Evolutionary conservation across 1,284 basidiomycete genomes (phyloP), one percentile per base, ranked within the genome.

Genomic region (Hemileia vastatrix): DNA sequence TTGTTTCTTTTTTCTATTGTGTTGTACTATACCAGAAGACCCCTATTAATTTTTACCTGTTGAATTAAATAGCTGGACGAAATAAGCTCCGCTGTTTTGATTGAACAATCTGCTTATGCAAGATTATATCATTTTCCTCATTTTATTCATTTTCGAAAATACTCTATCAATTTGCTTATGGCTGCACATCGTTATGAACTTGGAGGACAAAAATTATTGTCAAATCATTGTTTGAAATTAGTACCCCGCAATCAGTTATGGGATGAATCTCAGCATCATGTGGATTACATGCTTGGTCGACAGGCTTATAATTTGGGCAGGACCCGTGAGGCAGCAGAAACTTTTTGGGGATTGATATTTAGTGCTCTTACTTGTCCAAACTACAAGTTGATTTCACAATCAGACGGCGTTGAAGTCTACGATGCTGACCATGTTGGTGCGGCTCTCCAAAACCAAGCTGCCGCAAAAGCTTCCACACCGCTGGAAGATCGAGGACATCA

Each of bases 91-190:
- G 59, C 50, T 9, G 32, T 62, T 23, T 47, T 62, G 31, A 54
- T 54, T 33, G 59, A 62, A 24, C 52, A 62, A 55, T 45, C 52
- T 21, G 43, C 53, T n/a, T n/a, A n/a, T n/a, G n/a, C n/a, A n/a
- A n/a, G n/a, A n/a, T n/a, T n/a, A n/a, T n/a, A n/a, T n/a, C n/a
- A n/a, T n/a, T n/a, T n/a, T n/a, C n/a, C n/a, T 3, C 44, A 43
- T 6, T 44, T 54, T 13, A 36, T 55, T 0, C 44, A 52, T n/a
- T 32, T 47, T 13, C 52, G 59, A 1, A 52, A 55, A 43, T 24
- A 24, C 6, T 31, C 52, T 5, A 43, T 55, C 3, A 54, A 62
- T 18, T 33, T 50, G 18, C 13, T 55, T 2, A 21, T 62, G n/a
- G 51, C 59, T 11, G 43, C 51, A 21, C 51, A 54, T 49, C 36